phyloP scores from a whole-genome alignment of 371 early-diverging fungal species.

The Cokeromyces recurvatus region DNA sequence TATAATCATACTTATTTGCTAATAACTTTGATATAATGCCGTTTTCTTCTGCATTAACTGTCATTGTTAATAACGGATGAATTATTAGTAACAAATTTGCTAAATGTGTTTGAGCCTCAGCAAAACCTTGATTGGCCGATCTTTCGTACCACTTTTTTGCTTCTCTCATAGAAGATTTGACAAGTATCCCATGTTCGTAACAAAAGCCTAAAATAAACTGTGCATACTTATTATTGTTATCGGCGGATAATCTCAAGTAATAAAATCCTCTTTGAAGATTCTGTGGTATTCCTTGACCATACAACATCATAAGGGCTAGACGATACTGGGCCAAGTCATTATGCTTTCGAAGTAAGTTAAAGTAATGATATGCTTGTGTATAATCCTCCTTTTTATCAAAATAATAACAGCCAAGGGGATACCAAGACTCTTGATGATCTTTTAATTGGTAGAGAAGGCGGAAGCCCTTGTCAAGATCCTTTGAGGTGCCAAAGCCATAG shows the following conservation, averaged over 20 bases:
- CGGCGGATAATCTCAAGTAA: slow-evolving; percentile 12
- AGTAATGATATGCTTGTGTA: slow-evolving; percentile 16
- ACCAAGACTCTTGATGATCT: slow-evolving; percentile 14
- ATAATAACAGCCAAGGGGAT: slow-evolving; percentile 21
- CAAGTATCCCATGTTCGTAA: slow-evolving; percentile 19
- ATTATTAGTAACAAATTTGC: slow-evolving; percentile 16
- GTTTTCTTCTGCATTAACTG: too few species aligned
- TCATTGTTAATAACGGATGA: too few species aligned
- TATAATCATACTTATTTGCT: too few species aligned
- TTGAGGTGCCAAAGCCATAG: slow-evolving; percentile 25
- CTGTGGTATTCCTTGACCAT: slow-evolving; percentile 3
- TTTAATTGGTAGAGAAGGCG: slow-evolving; percentile 11
- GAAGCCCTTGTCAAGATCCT: slow-evolving; percentile 23
- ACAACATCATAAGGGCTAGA: slow-evolving; percentile 9
- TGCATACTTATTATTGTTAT: slow-evolving; percentile 21
- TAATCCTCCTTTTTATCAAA: slow-evolving; percentile 7
- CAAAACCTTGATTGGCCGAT: slow-evolving; percentile 25
- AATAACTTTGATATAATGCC: too few species aligned
- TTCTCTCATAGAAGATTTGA: slow-evolving; percentile 5
- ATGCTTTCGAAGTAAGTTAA: slow-evolving; percentile 6
- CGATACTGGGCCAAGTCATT: slow-evolving; percentile 15
- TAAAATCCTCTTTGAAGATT: neutral
- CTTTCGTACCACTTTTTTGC: slow-evolving; percentile 15
- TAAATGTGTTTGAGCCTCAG: slow-evolving; percentile 28
- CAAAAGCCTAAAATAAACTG: slow-evolving; percentile 32